Evolutionary conservation across 2,329 filamentous ascomycete species (phyloP).

Genomic region (Dichotomopilus funicola): DNA sequence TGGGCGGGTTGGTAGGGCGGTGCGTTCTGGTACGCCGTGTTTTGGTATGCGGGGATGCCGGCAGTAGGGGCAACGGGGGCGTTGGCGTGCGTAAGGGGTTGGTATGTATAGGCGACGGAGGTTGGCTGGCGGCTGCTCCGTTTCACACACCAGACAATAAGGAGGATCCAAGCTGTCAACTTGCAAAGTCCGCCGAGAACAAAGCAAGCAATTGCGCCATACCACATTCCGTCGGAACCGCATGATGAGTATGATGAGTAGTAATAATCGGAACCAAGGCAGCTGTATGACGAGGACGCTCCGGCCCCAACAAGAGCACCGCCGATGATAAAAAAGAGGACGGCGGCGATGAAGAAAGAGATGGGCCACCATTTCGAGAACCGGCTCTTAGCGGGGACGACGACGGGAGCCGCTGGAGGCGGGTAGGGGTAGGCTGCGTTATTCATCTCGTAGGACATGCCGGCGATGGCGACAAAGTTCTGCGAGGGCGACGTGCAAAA

Average conservation of each 20-base stretch:
- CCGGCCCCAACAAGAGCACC: slow-evolving; percentile 4
- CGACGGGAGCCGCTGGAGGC: background rate
- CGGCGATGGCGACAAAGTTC: no score
- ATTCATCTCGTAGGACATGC: slow-evolving; percentile 6
- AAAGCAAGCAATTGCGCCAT: slow-evolving; percentile 6
- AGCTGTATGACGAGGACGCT: background rate
- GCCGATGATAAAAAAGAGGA: slow-evolving; percentile 10
- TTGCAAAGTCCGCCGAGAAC: slow-evolving; percentile 7
- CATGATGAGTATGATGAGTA: background rate
- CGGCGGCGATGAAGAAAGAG: slow-evolving; percentile 7
- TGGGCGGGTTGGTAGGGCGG: no score
- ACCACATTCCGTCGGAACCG: background rate
- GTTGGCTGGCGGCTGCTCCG: background rate
- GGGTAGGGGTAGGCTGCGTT: slow-evolving; percentile 5
- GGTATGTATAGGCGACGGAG: slow-evolving; percentile 3
- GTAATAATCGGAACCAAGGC: background rate
- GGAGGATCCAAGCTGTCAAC: slow-evolving; percentile 7
- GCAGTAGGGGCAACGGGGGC: no score
- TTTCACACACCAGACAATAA: slow-evolving; percentile 11
- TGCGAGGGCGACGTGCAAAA: background rate
- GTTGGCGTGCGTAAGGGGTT: slow-evolving; percentile 4
- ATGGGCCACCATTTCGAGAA: slow-evolving; percentile 11
- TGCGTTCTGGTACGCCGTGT: no score
- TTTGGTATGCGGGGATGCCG: no score
- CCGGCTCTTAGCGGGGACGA: background rate